Conservation (phyloP, 2,329 filamentous ascomycete species). For the Aspergillus carbonarius region DNA sequence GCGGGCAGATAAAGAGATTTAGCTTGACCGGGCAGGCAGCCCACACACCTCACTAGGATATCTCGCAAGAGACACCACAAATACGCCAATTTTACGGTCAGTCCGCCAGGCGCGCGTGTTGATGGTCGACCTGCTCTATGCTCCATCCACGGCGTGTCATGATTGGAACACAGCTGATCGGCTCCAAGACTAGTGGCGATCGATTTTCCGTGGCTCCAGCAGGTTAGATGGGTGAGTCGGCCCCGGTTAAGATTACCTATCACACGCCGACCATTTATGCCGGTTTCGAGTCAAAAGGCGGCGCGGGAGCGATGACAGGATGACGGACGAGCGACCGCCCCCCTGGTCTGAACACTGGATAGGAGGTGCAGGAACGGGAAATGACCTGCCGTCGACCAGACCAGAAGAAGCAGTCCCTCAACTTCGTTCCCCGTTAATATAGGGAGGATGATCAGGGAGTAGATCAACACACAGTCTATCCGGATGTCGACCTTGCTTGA, state of each 20-base stretch:
- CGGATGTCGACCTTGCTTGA: neutral
- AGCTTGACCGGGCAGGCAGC: neutral
- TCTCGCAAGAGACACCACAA: neutral
- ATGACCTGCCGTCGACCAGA: neutral
- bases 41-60: neutral
- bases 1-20: neutral
- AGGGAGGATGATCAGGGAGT: neutral
- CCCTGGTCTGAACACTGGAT: neutral
- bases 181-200: conserved; percentile 22
- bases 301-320: neutral
- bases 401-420: neutral
- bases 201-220: conserved; percentile 14
- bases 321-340: neutral
- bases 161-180: conserved; percentile 2
- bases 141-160: neutral
- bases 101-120: neutral
- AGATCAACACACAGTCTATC: neutral
- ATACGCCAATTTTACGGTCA: conserved; percentile 1
- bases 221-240: conserved; percentile 5
- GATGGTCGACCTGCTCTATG: neutral
- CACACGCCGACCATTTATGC: neutral
- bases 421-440: neutral
- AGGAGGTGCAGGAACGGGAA: neutral
- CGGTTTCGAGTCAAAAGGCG: neutral
- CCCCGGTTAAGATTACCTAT: conserved; percentile 11